Base-by-base conservation (phyloP, 2,329 filamentous ascomycete genomes). In the Graphium sp. region DNA sequence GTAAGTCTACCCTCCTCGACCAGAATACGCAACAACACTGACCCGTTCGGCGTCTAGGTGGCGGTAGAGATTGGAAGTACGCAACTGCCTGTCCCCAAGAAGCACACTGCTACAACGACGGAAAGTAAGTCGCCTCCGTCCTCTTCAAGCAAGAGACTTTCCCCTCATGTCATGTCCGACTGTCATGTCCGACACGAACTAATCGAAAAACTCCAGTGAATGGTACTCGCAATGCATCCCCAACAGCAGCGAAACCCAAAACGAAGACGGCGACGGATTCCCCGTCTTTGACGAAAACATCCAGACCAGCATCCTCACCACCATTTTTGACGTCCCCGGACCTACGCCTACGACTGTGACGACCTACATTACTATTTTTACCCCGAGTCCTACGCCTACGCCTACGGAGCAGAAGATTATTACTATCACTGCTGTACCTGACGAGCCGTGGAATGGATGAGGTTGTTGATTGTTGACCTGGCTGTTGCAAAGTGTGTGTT, bases 331-430 rank as follows among this genome's bases (percentile, higher is more conserved):
- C 16, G 26, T 32, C n/a, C 30, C 30, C 16, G 30, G 30, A n/a
- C 30, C 30, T 7, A 32, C 25, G 16, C 30, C 30, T 13, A 32
- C 25, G 9, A 16, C 26, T 13, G 14, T 32, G 9, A 32, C 30
- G n/a, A 32, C 30, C 13, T 28, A 32, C 25, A 32, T 32, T 26
- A 32, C 30, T 22, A 25, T 32, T 22, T 32, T 17, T 16, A 24
- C 26, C 6, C 19, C n/a, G 7, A 20, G 25, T 12, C n/a, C 26
- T 4, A 13, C 12, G 29, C 29, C 29, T 4, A 11, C 24, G 18
- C 24, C 22, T 2, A 11, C 14, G 22, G 17, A 13, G 4, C 24
- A 14, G 14, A 24, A 24, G 2, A 9, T n/a, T 5, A 19, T 31
- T 5, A 31, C 24, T 2, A 23, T 31, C 11, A 31, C 24, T 5